These are phyloP conservation scores for Neurospora sp. DNA, from an alignment of 495 filamentous ascomycete species.

Conservation along the genomic window DNA sequence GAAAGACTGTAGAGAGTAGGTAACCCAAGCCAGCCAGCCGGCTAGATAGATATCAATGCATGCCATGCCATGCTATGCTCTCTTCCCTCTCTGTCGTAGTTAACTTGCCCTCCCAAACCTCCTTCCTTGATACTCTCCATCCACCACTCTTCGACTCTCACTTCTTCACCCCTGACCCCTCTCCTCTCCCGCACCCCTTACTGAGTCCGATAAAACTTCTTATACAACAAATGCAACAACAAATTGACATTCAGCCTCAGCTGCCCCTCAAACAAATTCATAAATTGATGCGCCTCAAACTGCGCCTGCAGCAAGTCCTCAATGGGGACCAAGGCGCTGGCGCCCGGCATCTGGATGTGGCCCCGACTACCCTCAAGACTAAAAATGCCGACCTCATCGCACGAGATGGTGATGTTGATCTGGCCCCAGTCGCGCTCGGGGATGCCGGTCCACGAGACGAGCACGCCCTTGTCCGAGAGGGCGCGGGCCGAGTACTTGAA, in stretches of 20 bases:
- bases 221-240: slow-evolving; percentile 89
- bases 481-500: slow-evolving; percentile 92
- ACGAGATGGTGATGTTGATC: slow-evolving; percentile 86
- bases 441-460: slow-evolving; percentile 81
- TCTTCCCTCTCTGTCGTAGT: not conserved
- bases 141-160: not conserved
- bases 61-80: not conserved
- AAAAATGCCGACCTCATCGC: slow-evolving; percentile 92
- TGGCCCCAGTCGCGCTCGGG: slow-evolving; percentile 79
- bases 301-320: slow-evolving; percentile 94
- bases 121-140: not conserved
- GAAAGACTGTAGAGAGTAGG: not conserved
- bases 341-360: slow-evolving; percentile 92
- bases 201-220: slow-evolving; percentile 89
- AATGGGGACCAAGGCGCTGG: slow-evolving; percentile 78
- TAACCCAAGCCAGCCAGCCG: not conserved
- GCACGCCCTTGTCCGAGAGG: slow-evolving; percentile 84
- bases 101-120: not conserved
- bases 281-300: slow-evolving; percentile 90
- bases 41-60: not conserved
- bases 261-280: slow-evolving; percentile 84
- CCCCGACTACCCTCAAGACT: slow-evolving; percentile 84
- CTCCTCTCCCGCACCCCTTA: slow-evolving; percentile 25
- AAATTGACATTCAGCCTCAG: slow-evolving; percentile 90
- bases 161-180: not conserved